phyloP scores from a whole-genome alignment of 1,139 yeast species.

The Kluyveromyces sp. region DNA sequence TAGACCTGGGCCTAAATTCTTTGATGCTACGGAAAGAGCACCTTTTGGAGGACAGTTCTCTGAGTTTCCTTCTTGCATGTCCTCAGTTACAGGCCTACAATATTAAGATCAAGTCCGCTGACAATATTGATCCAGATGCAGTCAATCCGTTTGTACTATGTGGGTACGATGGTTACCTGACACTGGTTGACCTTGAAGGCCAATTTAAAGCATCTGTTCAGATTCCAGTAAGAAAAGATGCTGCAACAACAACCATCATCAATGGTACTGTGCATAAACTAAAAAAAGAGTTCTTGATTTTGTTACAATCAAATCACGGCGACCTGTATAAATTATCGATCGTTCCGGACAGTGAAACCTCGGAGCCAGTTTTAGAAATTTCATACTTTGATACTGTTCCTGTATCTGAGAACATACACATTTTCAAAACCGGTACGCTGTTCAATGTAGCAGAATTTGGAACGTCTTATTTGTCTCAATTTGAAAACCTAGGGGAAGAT shows the following conservation, averaged over 20 bases:
- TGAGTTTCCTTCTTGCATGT: conserved; percentile 33
- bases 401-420: conserved; percentile 44
- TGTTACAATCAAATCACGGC: conserved; percentile 66
- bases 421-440: conserved; percentile 70
- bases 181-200: conserved; percentile 39
- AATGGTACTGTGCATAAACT: conserved; percentile 58
- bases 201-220: conserved; percentile 37
- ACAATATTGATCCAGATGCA: conserved; percentile 28
- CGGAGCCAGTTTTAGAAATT: conserved; percentile 38
- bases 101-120: conserved; percentile 13
- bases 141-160: conserved; percentile 48
- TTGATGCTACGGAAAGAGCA: conserved; percentile 48
- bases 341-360: conserved; percentile 36
- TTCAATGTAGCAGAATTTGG: conserved; percentile 60
- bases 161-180: conserved; percentile 41
- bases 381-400: conserved; percentile 75
- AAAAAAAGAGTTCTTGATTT: conserved; percentile 56
- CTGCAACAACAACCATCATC: conserved; percentile 37
- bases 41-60: conserved; percentile 37
- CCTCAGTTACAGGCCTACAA: conserved; percentile 24
- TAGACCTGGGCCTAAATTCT: conserved; percentile 81
- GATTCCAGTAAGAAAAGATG: conserved; percentile 42
- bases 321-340: conserved; percentile 69
- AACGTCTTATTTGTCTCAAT: conserved; percentile 63
- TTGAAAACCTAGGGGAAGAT: conserved; percentile 61